These are phyloP conservation scores for Sphaerulina musiva DNA, from an alignment of 2,329 filamentous ascomycete species.

Conservation along the genomic window DNA sequence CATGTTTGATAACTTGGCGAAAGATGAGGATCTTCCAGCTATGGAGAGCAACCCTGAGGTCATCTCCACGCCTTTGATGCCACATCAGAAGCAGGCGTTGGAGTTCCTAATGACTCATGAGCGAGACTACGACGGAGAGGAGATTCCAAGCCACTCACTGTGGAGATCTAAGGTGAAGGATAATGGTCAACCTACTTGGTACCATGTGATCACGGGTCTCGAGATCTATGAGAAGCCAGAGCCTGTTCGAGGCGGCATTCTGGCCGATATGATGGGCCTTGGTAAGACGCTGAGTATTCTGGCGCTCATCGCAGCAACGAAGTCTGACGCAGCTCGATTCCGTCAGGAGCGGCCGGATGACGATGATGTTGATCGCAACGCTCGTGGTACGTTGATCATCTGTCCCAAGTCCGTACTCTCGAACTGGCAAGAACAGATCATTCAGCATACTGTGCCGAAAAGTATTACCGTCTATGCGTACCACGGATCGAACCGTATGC, in stretches of 20 bases:
- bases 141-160: constrained; percentile 55
- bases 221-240: constrained; percentile 36
- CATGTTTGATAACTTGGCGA: constrained; percentile 79
- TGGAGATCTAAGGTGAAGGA: constrained; percentile 61
- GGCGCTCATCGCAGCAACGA: constrained; percentile 63
- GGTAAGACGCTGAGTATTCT: constrained; percentile 66
- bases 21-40: constrained; percentile 66
- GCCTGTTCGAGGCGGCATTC: constrained; percentile 40
- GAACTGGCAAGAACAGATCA: constrained; percentile 93
- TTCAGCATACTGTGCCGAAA: constrained; percentile 63
- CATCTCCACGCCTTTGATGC: constrained; percentile 60
- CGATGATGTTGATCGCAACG: constrained; percentile 55
- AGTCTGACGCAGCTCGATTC: constrained; percentile 59
- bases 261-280: constrained; percentile 48
- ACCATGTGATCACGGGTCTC: constrained; percentile 79
- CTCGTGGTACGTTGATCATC: constrained; percentile 74
- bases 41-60: constrained; percentile 60
- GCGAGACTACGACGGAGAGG: constrained; percentile 51
- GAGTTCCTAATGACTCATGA: constrained; percentile 81
- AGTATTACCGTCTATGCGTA: constrained; percentile 72
- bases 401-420: constrained; percentile 84
- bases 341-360: constrained; percentile 45
- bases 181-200: constrained; percentile 58
- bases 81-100: constrained; percentile 84
- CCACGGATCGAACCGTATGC: constrained; percentile 71